These are phyloP conservation scores for Acanthamoeba royreba DNA, from an alignment of 208 protist species.

Conservation along the genomic window DNA sequence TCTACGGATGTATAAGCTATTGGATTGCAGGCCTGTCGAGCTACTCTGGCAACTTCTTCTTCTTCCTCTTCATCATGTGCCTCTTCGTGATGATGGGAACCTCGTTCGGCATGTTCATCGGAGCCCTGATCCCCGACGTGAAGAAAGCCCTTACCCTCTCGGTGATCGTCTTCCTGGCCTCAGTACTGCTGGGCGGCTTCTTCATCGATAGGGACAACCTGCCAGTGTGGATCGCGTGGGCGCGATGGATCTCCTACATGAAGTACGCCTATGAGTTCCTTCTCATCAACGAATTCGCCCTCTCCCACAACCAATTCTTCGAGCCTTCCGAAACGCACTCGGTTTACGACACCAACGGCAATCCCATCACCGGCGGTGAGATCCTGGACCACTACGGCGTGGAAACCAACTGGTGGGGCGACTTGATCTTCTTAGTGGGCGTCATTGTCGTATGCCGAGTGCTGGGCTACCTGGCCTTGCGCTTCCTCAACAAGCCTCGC, in stretches of 20 bases:
- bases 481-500: too few species aligned
- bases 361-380: neutral
- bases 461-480: too few species aligned
- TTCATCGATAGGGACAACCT: slow-evolving; percentile 29
- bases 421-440: too few species aligned
- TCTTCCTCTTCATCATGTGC: slow-evolving; percentile 22
- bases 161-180: neutral
- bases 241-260: slow-evolving; percentile 7
- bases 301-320: neutral
- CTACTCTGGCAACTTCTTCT: slow-evolving; percentile 16
- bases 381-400: too few species aligned
- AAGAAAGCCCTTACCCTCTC: slow-evolving; percentile 14
- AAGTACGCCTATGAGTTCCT: slow-evolving; percentile 17
- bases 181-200: slow-evolving; percentile 41
- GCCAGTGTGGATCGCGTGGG: neutral
- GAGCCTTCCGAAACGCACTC: neutral
- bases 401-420: too few species aligned
- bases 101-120: neutral
- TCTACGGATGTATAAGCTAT: slow-evolving; percentile 57
- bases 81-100: neutral
- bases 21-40: slow-evolving; percentile 29
- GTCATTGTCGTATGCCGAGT: too few species aligned
- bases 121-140: neutral
- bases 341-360: neutral
- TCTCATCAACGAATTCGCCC: slow-evolving; percentile 31